A percentile compares a stretch with the other conserved stretches of the same genome.
Evolutionary conservation across 2,329 filamentous ascomycete genomes (phyloP).

Genomic region (Exophiala phaeomuriformis): DNA sequence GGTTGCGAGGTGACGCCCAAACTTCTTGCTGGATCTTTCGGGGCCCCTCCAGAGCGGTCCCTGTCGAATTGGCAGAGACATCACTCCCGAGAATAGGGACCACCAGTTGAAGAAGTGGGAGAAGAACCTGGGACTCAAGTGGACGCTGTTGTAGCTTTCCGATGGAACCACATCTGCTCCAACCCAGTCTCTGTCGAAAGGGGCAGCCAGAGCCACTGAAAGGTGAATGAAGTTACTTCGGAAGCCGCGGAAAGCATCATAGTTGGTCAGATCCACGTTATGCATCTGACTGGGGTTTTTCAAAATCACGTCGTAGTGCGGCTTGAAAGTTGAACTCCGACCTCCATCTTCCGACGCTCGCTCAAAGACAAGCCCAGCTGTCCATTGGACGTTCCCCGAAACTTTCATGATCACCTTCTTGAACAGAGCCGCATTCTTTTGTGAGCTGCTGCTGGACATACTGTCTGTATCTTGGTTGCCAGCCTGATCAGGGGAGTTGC

Average conservation of each 20-base stretch:
- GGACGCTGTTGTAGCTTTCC: conserved; percentile 90
- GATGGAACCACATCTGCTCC: conserved; percentile 67
- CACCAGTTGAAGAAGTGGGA: conserved; percentile 98
- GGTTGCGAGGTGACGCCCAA: conserved; percentile 91
- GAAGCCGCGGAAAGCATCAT: conserved; percentile 96
- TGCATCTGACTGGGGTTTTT: conserved; percentile 71
- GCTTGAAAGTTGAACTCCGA: conserved; percentile 79
- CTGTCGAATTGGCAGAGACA: conserved; percentile 91
- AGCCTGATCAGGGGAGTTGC: conserved; percentile 48
- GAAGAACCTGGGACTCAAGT: conserved; percentile 91
- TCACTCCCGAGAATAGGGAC: conserved; percentile 88
- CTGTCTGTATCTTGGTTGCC: conserved; percentile 49
- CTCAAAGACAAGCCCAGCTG: conserved; percentile 87
- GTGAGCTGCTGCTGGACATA: conserved; percentile 55
- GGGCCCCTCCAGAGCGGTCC: conserved; percentile 83
- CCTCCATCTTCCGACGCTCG: conserved; percentile 63
- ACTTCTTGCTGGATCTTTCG: conserved; percentile 97
- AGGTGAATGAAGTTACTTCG: conserved; percentile 94
- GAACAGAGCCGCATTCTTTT: conserved; percentile 72
- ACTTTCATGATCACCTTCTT: conserved; percentile 99
- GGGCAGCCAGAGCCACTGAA: conserved; percentile 83
- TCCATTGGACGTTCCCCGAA: conserved; percentile 90
- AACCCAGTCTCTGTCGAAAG: conserved; percentile 78
- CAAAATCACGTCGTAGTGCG: conserved; percentile 84
- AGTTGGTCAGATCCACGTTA: conserved; percentile 44